phyloP scores from a whole-genome alignment of 495 filamentous ascomycete genomes.

The Choiromyces venosus region DNA sequence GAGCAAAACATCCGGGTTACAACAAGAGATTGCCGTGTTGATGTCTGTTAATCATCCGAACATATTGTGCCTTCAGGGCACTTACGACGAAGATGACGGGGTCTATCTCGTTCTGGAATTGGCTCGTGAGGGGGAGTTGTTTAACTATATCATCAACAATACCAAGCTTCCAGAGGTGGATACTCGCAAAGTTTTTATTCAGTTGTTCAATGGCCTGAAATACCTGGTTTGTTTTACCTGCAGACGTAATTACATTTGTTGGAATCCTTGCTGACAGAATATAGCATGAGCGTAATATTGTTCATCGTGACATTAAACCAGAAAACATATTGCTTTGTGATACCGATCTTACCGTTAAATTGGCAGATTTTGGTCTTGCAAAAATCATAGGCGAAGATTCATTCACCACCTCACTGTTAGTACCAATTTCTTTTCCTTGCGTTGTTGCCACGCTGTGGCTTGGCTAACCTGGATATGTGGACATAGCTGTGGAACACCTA shows the following conservation, averaged over 20 bases:
- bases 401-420: slow-evolving; percentile 87
- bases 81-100: slow-evolving; percentile 83
- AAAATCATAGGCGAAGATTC: slow-evolving; percentile 99
- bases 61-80: slow-evolving; percentile 87
- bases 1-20: slow-evolving; percentile 74
- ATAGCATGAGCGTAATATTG: slow-evolving; percentile 94
- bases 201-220: slow-evolving; percentile 89
- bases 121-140: slow-evolving; percentile 86
- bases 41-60: slow-evolving; percentile 97
- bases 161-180: slow-evolving; percentile 80
- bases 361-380: slow-evolving; percentile 94
- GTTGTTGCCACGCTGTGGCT: slow-evolving; percentile 4
- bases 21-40: slow-evolving; percentile 92
- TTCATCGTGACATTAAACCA: slow-evolving; percentile 97
- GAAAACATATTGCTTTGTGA: slow-evolving; percentile 93
- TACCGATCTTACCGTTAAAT: slow-evolving; percentile 75
- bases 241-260: neutral
- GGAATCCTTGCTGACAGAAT: slow-evolving; percentile 43
- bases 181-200: slow-evolving; percentile 76
- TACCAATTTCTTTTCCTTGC: slow-evolving; percentile 22
- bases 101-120: slow-evolving; percentile 92
- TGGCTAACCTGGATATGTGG: slow-evolving; percentile 8
- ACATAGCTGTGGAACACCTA: slow-evolving; percentile 79
- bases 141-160: slow-evolving; percentile 87
- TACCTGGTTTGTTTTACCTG: slow-evolving; percentile 68